phyloP scores from a whole-genome alignment of 1,284 basidiomycete genomes.

The Malassezia sp. region DNA sequence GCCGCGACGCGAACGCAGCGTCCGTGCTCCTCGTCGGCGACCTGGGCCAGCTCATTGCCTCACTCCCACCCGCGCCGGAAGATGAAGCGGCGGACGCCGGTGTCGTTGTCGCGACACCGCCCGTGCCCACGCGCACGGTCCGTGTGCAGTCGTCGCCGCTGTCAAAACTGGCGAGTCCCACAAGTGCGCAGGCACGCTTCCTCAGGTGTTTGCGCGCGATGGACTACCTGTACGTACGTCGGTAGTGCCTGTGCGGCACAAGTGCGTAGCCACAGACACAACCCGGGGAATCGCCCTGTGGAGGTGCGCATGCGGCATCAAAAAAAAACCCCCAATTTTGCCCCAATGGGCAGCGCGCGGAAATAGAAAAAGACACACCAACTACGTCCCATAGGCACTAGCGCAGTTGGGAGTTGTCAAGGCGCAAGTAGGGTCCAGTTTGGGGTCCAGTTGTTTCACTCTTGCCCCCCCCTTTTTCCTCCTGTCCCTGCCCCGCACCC shows the following conservation, averaged over 20 bases:
- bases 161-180: constrained; percentile 35
- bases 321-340: no score
- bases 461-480: no score
- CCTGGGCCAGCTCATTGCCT: constrained; percentile 30
- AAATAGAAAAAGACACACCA: no score
- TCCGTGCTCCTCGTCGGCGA: constrained; percentile 25
- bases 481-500: no score
- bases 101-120: background rate
- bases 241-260: background rate
- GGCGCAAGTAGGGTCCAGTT: no score
- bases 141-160: constrained; percentile 31
- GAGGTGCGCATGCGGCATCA: no score
- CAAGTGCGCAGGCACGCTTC: constrained; percentile 39
- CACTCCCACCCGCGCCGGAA: constrained; percentile 25
- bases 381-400: no score
- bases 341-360: no score
- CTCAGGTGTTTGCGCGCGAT: constrained; percentile 41
- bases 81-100: constrained; percentile 13
- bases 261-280: no score
- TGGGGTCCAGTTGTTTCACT: no score
- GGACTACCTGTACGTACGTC: constrained; percentile 34
- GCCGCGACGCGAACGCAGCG: constrained; percentile 31
- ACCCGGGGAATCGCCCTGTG: no score
- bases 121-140: background rate
- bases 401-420: no score